Conservation (phyloP, 2,329 filamentous ascomycete species). For the Fusarium nematophilum region DNA sequence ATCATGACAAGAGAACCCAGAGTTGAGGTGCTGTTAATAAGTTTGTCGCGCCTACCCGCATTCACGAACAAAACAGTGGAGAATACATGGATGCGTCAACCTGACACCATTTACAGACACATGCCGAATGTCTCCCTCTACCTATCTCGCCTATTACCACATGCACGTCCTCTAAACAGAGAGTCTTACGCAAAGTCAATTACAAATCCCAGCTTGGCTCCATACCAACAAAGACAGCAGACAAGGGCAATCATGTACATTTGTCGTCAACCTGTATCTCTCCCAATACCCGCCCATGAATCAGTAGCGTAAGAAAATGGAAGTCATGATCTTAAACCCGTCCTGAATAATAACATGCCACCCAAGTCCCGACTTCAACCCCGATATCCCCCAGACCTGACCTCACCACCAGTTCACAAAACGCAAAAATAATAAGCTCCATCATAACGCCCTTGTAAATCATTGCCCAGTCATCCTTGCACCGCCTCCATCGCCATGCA, state of each 20-base stretch:
- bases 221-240: not conserved
- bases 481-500: conserved; percentile 26
- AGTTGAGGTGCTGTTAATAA: too few relatives aligned
- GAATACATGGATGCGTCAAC: too few relatives aligned
- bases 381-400: conserved; percentile 19
- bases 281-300: conserved; percentile 4
- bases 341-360: conserved; percentile 35
- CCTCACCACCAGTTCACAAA: conserved; percentile 20
- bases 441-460: conserved; percentile 37
- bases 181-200: too few relatives aligned
- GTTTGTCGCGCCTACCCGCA: too few relatives aligned
- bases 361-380: conserved; percentile 32
- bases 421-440: conserved; percentile 14
- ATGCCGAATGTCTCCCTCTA: too few relatives aligned
- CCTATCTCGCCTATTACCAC: too few relatives aligned
- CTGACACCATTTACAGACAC: too few relatives aligned
- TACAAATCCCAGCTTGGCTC: too few relatives aligned
- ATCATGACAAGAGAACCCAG: too few relatives aligned
- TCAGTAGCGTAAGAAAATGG: conserved; percentile 12
- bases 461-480: conserved; percentile 21
- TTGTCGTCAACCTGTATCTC: not conserved
- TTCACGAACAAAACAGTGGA: too few relatives aligned
- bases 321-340: conserved; percentile 38
- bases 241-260: conserved; percentile 13
- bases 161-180: too few relatives aligned